Conservation (phyloP, 1,284 basidiomycete genomes). For the Pulveroboletus sp. region DNA sequence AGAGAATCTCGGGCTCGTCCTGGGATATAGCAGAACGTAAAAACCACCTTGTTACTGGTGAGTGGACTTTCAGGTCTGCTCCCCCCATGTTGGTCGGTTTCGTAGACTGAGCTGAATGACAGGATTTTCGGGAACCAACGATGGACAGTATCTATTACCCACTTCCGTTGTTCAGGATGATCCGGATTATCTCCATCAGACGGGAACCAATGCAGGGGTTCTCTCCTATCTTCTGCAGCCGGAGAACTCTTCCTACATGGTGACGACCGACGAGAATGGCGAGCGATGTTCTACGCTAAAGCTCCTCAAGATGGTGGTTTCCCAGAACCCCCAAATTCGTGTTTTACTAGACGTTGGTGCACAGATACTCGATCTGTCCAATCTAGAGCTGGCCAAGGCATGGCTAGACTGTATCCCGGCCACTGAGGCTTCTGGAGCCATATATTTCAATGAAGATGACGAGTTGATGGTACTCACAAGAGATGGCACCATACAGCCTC, state of each 20-base stretch:
- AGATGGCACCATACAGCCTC: no score
- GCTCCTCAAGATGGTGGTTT: background rate
- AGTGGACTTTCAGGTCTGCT: background rate
- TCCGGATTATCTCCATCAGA: background rate
- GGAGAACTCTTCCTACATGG: background rate
- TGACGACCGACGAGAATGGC: background rate
- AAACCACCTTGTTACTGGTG: background rate
- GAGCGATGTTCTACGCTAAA: background rate
- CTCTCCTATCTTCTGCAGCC: background rate
- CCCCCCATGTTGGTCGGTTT: background rate
- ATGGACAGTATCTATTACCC: background rate
- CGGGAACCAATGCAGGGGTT: background rate
- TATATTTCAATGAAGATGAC: no score
- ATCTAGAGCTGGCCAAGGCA: background rate
- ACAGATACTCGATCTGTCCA: background rate
- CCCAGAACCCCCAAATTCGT: background rate
- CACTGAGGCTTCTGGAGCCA: no score
- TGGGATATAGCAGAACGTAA: slow-evolving; percentile 1
- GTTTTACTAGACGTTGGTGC: background rate
- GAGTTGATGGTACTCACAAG: no score
- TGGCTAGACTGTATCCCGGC: background rate
- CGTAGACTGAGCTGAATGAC: background rate
- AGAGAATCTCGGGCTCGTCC: background rate
- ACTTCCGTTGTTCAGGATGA: background rate
- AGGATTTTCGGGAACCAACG: background rate